phyloP scores from a whole-genome alignment of 352 stramenopile species.

The Globisporangium spinosum region DNA sequence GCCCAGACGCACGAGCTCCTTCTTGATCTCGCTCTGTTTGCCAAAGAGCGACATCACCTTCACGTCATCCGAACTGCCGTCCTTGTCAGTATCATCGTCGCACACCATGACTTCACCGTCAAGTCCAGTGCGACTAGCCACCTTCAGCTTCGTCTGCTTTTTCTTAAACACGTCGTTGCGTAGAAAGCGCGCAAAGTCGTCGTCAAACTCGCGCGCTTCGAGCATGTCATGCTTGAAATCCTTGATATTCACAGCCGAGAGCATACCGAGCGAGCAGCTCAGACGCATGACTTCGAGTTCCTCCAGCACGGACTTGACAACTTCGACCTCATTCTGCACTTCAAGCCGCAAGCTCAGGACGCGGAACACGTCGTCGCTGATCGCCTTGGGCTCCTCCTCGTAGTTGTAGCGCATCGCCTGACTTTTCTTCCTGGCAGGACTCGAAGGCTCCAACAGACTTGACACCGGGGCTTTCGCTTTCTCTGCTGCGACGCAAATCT shows the following conservation, averaged over 20 bases:
- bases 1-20: conserved; percentile 28
- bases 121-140: background rate
- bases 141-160: background rate
- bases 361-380: conserved; percentile 44
- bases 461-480: background rate
- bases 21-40: conserved; percentile 49
- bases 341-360: conserved; percentile 48
- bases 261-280: conserved; percentile 46
- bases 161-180: conserved; percentile 43
- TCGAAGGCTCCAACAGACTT: background rate
- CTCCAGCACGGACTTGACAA: conserved; percentile 63
- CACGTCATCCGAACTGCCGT: conserved; percentile 10
- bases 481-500: conserved; percentile 1
- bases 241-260: conserved; percentile 38
- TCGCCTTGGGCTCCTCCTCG: conserved; percentile 1
- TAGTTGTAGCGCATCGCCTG: conserved; percentile 9
- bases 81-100: background rate
- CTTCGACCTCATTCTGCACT: conserved; percentile 61
- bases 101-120: conserved; percentile 1
- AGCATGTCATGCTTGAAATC: conserved; percentile 62
- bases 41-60: conserved; percentile 54
- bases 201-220: conserved; percentile 51
- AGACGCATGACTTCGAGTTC: conserved; percentile 70
- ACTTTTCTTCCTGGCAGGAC: background rate
- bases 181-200: conserved; percentile 59